Evolutionary conservation across 1,284 basidiomycete species (phyloP).

Genomic region (Ustilago cynodontis): DNA sequence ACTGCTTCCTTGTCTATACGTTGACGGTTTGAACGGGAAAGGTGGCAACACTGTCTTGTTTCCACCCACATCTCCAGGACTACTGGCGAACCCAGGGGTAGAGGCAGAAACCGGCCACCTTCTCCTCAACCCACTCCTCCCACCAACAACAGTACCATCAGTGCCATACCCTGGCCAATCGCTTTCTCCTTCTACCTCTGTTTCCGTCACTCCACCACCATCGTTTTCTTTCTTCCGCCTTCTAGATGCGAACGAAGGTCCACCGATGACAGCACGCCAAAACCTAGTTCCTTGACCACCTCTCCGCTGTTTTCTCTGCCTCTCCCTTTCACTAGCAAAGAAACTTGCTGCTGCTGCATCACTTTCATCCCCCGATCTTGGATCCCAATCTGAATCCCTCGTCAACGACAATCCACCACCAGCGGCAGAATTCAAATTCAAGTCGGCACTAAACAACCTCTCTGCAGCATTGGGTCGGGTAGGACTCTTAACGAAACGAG

Average conservation of each 20-base stretch:
- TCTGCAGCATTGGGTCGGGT: constrained; percentile 18
- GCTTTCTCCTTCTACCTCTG: constrained; percentile 39
- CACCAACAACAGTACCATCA: constrained; percentile 33
- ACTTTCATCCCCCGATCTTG: constrained; percentile 42
- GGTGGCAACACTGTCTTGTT: constrained; percentile 20
- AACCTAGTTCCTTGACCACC: constrained; percentile 56
- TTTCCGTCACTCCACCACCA: constrained; percentile 28
- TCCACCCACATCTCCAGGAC: not conserved
- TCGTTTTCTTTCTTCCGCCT: constrained; percentile 8
- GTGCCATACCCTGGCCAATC: constrained; percentile 46
- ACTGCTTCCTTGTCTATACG: constrained; percentile 18
- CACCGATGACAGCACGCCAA: constrained; percentile 62
- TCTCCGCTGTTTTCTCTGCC: constrained; percentile 30
- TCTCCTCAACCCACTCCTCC: constrained; percentile 16
- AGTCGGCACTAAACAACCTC: constrained; percentile 16
- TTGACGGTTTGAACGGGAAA: constrained; percentile 20
- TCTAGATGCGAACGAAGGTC: constrained; percentile 34
- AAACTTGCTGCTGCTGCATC: constrained; percentile 38
- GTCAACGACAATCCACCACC: constrained; percentile 9
- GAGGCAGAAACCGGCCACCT: not conserved
- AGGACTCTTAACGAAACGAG: constrained; percentile 32
- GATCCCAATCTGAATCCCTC: constrained; percentile 44
- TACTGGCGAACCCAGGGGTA: not conserved
- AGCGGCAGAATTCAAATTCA: constrained; percentile 8
- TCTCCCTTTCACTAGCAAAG: constrained; percentile 31